Evolutionary conservation across 306 rosid genomes (phyloP).

Genomic region (Abrus pulchellus): DNA sequence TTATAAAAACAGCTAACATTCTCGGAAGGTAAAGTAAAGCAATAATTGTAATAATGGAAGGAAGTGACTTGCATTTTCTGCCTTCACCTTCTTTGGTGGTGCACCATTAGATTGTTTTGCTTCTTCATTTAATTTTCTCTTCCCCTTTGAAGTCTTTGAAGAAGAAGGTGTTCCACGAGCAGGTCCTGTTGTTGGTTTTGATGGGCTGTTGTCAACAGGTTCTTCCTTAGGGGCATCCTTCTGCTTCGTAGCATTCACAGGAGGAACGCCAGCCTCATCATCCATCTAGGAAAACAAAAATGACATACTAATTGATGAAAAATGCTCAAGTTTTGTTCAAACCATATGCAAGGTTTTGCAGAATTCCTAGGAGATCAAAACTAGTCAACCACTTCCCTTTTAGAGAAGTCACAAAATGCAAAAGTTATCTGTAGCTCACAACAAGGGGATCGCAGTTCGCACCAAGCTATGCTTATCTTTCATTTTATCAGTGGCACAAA

Average conservation of each 20-base stretch:
- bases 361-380: conserved; percentile 32
- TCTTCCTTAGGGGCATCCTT: conserved; percentile 90
- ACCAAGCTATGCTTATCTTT: conserved; percentile 26
- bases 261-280: conserved; percentile 69
- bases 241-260: conserved; percentile 69
- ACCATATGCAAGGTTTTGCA: conserved; percentile 24
- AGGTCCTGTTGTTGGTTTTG: conserved; percentile 69
- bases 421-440: conserved; percentile 19
- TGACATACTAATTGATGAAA: conserved; percentile 34
- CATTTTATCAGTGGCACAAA: conserved; percentile 21
- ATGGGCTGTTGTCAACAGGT: conserved; percentile 79
- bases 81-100: conserved; percentile 87
- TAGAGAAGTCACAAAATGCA: conserved; percentile 40
- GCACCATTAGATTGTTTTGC: conserved; percentile 67
- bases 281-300: conserved; percentile 66
- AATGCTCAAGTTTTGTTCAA: conserved; percentile 17
- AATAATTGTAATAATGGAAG: conserved; percentile 20
- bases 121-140: conserved; percentile 85
- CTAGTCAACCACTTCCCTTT: conserved; percentile 15
- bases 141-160: conserved; percentile 78
- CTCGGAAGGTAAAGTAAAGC: conserved; percentile 21
- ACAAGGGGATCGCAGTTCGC: conserved; percentile 25
- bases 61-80: conserved; percentile 75
- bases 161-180: conserved; percentile 73
- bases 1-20: conserved; percentile 24